These are phyloP conservation scores for Puccinia hordei DNA, from an alignment of 1,284 basidiomycete genomes.

Conservation along the genomic window DNA sequence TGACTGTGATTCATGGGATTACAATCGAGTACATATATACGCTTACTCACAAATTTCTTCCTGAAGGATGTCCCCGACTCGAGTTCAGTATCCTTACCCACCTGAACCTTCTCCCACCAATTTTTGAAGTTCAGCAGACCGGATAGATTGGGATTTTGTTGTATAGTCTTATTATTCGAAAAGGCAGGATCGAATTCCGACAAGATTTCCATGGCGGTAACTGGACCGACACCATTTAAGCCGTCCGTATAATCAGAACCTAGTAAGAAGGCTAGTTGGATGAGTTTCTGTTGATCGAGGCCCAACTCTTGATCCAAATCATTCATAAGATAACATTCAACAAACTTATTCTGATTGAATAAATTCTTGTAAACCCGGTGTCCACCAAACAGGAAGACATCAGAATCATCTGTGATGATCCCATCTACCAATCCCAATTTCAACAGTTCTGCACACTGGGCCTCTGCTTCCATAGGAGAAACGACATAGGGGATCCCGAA, in stretches of 20 bases:
- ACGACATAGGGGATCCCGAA: constrained; percentile 98
- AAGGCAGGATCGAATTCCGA: constrained; percentile 68
- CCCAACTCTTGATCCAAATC: constrained; percentile 88
- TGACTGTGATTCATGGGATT: neutral
- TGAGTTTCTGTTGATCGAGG: constrained; percentile 79
- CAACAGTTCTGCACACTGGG: constrained; percentile 92
- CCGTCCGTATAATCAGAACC: constrained; percentile 99
- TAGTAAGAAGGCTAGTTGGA: constrained; percentile 86
- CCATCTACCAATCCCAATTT: constrained; percentile 86
- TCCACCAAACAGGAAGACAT: constrained; percentile 90
- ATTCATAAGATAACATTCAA: constrained; percentile 84
- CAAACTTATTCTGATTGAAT: constrained; percentile 98
- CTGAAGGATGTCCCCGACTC: constrained; percentile 75
- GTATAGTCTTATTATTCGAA: constrained; percentile 41
- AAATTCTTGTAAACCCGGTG: constrained; percentile 94
- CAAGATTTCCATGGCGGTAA: constrained; percentile 91
- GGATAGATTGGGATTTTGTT: constrained; percentile 67
- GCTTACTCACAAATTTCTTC: constrained; percentile 74
- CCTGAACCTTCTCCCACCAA: constrained; percentile 96
- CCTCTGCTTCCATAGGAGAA: constrained; percentile 98
- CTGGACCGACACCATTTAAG: constrained; percentile 88
- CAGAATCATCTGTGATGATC: constrained; percentile 98
- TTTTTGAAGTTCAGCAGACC: constrained; percentile 82
- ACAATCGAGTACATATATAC: neutral
- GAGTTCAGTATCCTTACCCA: constrained; percentile 72